Evolutionary conservation across 805 yeast genomes (phyloP).

Genomic region (Starmerella vaccinii): DNA sequence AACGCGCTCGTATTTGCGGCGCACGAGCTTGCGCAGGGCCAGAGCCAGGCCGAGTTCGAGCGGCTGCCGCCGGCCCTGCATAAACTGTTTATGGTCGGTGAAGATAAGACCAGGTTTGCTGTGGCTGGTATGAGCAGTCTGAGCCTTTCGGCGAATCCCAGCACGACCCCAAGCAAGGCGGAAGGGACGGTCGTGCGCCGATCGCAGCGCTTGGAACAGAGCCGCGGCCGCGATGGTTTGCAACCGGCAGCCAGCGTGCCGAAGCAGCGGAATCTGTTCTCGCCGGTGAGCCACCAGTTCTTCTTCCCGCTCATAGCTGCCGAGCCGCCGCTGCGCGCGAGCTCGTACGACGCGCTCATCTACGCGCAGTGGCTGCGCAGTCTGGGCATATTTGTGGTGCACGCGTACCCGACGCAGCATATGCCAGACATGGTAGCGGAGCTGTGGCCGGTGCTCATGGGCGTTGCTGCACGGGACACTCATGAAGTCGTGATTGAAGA

Average conservation of each 20-base stretch:
- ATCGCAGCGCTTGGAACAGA: constrained; percentile 1
- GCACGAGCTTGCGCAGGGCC: constrained; percentile 62
- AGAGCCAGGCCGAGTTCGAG: constrained; percentile 33
- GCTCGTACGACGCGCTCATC: constrained; percentile 31
- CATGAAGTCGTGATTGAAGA: constrained; percentile 26
- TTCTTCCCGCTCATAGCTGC: constrained; percentile 45
- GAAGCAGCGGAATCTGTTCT: constrained; percentile 30
- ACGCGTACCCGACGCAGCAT: constrained; percentile 47
- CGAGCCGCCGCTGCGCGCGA: constrained; percentile 12
- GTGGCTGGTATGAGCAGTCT: neutral
- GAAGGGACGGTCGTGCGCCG: constrained; percentile 4
- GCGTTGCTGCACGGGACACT: constrained; percentile 5
- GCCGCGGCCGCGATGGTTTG: neutral
- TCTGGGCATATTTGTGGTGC: constrained; percentile 44
- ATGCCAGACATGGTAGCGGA: constrained; percentile 51
- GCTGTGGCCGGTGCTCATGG: constrained; percentile 30
- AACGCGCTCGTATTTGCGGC: constrained; percentile 63
- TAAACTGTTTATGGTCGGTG: constrained; percentile 30
- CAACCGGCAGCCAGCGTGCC: neutral
- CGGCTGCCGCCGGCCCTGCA: constrained; percentile 44
- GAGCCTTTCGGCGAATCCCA: neutral
- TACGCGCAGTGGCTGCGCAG: constrained; percentile 52
- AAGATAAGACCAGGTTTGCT: constrained; percentile 13
- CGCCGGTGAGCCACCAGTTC: constrained; percentile 38
- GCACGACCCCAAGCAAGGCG: neutral